phyloP scores from a whole-genome alignment of 2,329 filamentous ascomycete genomes.

The Karstenula rhodostoma region DNA sequence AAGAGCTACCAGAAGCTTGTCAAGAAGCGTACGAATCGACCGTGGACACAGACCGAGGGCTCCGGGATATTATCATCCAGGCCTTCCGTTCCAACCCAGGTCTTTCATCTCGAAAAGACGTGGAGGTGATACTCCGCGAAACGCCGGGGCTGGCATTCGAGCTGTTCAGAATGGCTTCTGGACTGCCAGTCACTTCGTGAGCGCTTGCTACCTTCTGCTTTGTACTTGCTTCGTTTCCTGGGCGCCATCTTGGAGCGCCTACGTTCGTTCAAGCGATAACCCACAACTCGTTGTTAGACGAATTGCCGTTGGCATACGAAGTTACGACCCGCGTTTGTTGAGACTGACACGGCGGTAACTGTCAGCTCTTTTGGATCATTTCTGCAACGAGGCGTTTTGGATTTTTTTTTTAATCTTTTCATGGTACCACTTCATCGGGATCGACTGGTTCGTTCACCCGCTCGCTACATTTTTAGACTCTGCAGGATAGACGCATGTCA shows the following conservation, averaged over 20 bases:
- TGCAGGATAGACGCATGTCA: neutral
- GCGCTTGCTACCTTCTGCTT: neutral
- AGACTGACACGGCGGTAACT: neutral
- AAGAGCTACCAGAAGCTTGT: constrained; percentile 58
- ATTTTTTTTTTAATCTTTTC: neutral
- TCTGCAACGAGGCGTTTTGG: neutral
- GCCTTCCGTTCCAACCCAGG: constrained; percentile 57
- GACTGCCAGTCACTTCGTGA: constrained; percentile 52
- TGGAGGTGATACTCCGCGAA: constrained; percentile 54
- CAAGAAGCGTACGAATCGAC: constrained; percentile 59
- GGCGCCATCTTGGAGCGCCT: neutral
- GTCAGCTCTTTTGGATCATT: neutral
- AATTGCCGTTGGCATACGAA: neutral
- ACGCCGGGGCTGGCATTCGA: constrained; percentile 58
- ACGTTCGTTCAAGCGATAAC: neutral
- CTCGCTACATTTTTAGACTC: neutral
- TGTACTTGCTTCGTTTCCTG: neutral
- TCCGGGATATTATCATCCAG: constrained; percentile 58
- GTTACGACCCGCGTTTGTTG: neutral
- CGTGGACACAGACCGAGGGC: constrained; percentile 58
- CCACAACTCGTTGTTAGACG: neutral
- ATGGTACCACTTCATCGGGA: neutral
- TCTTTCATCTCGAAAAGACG: constrained; percentile 55
- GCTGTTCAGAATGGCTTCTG: constrained; percentile 58
- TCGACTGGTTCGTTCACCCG: constrained; percentile 2